These are phyloP conservation scores for Pseudozyma pruni DNA, from an alignment of 1,284 basidiomycete species.

Conservation along the genomic window DNA sequence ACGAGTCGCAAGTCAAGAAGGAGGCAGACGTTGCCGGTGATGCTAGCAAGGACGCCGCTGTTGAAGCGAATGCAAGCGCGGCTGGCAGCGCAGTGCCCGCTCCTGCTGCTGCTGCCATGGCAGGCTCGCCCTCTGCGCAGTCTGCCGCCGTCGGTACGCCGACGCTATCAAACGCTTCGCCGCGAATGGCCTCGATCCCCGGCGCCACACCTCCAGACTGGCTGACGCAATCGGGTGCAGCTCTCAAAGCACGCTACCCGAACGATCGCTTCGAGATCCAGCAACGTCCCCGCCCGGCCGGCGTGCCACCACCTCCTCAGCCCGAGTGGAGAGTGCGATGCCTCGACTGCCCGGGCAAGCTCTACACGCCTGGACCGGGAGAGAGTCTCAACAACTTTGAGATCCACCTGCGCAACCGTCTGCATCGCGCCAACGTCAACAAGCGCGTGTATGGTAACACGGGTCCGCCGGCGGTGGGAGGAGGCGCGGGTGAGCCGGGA, in stretches of 20 bases:
- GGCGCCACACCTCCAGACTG: conserved; percentile 73
- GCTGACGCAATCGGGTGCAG: conserved; percentile 75
- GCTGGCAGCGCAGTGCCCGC: conserved; percentile 18
- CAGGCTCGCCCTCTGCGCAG: conserved; percentile 65
- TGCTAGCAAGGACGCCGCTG: conserved; percentile 4
- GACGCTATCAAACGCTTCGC: conserved; percentile 28
- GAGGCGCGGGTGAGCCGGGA: neutral
- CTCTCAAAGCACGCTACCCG: conserved; percentile 79
- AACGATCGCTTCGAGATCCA: conserved; percentile 77
- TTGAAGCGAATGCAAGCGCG: conserved; percentile 14
- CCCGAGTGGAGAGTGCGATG: conserved; percentile 92
- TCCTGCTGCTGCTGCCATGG: conserved; percentile 18
- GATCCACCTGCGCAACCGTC: conserved; percentile 84
- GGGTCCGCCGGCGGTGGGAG: conserved; percentile 10
- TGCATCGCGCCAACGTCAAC: conserved; percentile 72
- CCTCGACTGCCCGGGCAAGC: conserved; percentile 90
- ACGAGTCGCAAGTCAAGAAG: conserved; percentile 3
- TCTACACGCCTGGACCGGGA: conserved; percentile 93
- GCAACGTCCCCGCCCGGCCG: conserved; percentile 40
- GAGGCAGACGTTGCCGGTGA: conserved; percentile 18
- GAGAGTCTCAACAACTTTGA: conserved; percentile 90
- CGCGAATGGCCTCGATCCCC: conserved; percentile 24
- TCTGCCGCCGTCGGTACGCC: conserved; percentile 8
- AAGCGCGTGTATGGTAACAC: conserved; percentile 43
- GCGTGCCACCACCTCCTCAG: conserved; percentile 35